Conservation (phyloP, 2,329 filamentous ascomycete species). For the Epichloe hybrida region DNA sequence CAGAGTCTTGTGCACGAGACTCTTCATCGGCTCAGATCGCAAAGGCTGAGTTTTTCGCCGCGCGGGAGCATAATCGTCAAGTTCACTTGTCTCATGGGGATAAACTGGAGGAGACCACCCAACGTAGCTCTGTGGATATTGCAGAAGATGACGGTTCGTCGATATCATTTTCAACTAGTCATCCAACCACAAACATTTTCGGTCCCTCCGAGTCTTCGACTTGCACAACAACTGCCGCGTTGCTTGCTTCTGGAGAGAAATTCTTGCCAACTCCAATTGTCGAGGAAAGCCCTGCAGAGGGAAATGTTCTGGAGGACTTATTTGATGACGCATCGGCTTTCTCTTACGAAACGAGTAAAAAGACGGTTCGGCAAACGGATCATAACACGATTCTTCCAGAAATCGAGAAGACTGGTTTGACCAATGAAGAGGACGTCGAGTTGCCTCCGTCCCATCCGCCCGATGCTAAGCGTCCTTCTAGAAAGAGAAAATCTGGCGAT, state of each 20-base stretch:
- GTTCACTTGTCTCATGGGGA: background rate
- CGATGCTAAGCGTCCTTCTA: background rate
- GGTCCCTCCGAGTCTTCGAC: background rate
- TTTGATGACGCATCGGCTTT: constrained; percentile 19
- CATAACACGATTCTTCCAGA: too few relatives aligned
- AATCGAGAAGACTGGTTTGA: background rate
- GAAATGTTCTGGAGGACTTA: background rate
- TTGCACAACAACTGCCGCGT: constrained; percentile 7
- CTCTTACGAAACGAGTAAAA: constrained; percentile 17
- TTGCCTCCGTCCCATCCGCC: background rate
- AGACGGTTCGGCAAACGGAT: background rate
- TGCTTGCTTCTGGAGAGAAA: constrained; percentile 17
- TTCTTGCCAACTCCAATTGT: constrained; percentile 17
- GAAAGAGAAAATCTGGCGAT: constrained; percentile 5
- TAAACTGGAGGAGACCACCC: constrained; percentile 5
- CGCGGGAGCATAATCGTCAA: constrained; percentile 23
- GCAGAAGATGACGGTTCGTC: background rate
- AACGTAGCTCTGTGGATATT: background rate
- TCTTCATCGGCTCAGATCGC: background rate
- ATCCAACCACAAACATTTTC: background rate
- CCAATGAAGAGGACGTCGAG: background rate
- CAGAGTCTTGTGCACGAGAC: background rate
- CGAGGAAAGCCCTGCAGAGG: background rate
- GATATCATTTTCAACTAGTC: background rate
- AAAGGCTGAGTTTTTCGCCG: constrained; percentile 22